Evolutionary conservation across 2,329 filamentous ascomycete genomes (phyloP), one percentile per base, ranked within the genome.

Genomic region (Penicillium sp.): DNA sequence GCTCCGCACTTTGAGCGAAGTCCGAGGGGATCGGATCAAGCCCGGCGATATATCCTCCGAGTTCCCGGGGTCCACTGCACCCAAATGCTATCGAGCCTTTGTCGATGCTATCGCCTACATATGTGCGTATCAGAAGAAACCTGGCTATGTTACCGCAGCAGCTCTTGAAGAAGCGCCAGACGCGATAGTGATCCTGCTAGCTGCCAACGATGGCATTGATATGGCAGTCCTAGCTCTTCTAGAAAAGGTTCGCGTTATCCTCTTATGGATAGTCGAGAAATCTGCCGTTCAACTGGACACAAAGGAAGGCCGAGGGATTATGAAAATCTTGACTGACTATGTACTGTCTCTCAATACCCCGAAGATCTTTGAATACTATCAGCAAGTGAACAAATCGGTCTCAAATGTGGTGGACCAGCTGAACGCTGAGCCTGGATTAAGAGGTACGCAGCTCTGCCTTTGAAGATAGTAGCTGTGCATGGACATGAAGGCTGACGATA

Each of bases 101-200:
- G 54, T 52, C 17, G 48, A 57, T 39, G 54, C 54, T 6, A 21
- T 57, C 17, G 54, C 54, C 27, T 57, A 57, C 27, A 51, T 51
- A n/a, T 57, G 54, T 33, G 54, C 54, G 41, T 52, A 57, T 29
- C 43, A 41, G 41, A 57, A 52, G 27, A 35, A 47, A 3, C 15
- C 54, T 35, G 54, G 47, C n/a, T 45, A 57, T 19, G 47, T 57
- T 10, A 52, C 48, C 8, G 54, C 54, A 2, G 54, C 33, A 4
- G 54, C 47, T 5, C 31, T 57, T n/a, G 54, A 42, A 42, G 39
- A 42, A 10, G 5, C 39, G 6, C 39, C 39, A 10, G 39, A 42
- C 23, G 39, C 39, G 39, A 42, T 42, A 42, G 39, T 42, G 21
- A 10, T 42, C 15, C 39, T 42, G 21, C 21, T 42, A 10, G 39